Percentiles rank a stretch among this genome's conserved stretches.
Evolutionary conservation across 2,329 filamentous ascomycete species (phyloP).

Genomic region (Sclerotinia glacialis): DNA sequence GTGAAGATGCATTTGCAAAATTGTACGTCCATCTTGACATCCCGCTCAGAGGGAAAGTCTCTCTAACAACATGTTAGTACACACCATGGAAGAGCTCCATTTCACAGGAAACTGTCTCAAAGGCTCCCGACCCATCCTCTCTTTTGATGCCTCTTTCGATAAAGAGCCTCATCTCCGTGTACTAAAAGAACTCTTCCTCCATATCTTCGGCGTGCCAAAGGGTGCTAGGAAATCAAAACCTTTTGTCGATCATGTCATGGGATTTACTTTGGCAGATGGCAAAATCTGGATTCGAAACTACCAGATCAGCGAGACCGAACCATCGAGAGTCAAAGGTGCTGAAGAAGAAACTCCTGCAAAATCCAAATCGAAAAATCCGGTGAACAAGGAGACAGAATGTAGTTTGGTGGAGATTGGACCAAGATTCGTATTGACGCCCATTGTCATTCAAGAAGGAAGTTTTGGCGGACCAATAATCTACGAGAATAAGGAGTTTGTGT

Average conservation of each 20-base stretch:
- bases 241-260: slow-evolving; percentile 93
- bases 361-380: slow-evolving; percentile 43
- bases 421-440: slow-evolving; percentile 87
- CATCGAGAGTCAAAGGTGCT: slow-evolving; percentile 44
- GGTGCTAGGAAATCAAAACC: slow-evolving; percentile 87
- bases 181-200: slow-evolving; percentile 85
- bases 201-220: slow-evolving; percentile 89
- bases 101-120: slow-evolving; percentile 97
- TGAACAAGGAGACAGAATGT: slow-evolving; percentile 66
- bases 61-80: slow-evolving; percentile 53
- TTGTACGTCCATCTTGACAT: slow-evolving; percentile 43
- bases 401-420: slow-evolving; percentile 91
- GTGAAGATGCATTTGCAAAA: slow-evolving; percentile 75
- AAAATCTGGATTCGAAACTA: slow-evolving; percentile 97
- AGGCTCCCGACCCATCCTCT: slow-evolving; percentile 84
- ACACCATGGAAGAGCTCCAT: slow-evolving; percentile 95
- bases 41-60: neutral
- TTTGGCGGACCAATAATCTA: slow-evolving; percentile 97
- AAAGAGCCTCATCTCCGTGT: slow-evolving; percentile 74
- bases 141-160: slow-evolving; percentile 87
- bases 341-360: slow-evolving; percentile 42
- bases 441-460: slow-evolving; percentile 89
- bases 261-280: slow-evolving; percentile 83
- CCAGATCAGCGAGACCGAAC: slow-evolving; percentile 82
- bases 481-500: slow-evolving; percentile 96